phyloP scores from a whole-genome alignment of 768 basidiomycete species.

The Ramaria rubella region DNA sequence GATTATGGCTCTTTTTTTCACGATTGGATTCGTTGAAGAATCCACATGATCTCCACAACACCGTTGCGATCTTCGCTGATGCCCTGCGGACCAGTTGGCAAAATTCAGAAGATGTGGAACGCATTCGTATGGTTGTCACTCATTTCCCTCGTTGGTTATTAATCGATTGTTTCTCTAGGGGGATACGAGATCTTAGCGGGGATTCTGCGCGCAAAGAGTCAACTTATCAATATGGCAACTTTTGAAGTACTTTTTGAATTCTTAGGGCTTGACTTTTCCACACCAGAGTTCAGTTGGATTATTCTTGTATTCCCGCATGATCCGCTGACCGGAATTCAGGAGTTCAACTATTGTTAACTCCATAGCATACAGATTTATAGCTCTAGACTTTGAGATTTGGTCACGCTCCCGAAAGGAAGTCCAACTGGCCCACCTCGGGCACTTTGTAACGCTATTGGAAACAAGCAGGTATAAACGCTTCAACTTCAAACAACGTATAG shows the following conservation, averaged over 20 bases:
- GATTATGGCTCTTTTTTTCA: neutral
- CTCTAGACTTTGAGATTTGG: slow-evolving; percentile 91
- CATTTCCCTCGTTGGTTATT: neutral
- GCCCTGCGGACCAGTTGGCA: slow-evolving; percentile 82
- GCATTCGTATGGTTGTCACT: slow-evolving; percentile 53
- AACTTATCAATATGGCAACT: slow-evolving; percentile 68
- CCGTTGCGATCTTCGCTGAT: slow-evolving; percentile 68
- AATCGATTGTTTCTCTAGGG: slow-evolving; percentile 35
- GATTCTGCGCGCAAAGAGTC: slow-evolving; percentile 63
- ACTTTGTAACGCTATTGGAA: slow-evolving; percentile 69
- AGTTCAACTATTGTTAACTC: slow-evolving; percentile 78
- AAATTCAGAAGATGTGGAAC: slow-evolving; percentile 92
- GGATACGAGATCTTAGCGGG: slow-evolving; percentile 84
- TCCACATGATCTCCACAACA: slow-evolving; percentile 66
- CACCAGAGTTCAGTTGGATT: slow-evolving; percentile 57
- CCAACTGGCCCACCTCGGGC: slow-evolving; percentile 72
- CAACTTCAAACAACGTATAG: slow-evolving; percentile 67
- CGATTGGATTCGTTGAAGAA: slow-evolving; percentile 37
- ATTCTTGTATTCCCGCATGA: neutral
- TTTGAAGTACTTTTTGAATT: slow-evolving; percentile 85
- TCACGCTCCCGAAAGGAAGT: slow-evolving; percentile 62
- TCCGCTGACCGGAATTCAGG: slow-evolving; percentile 34
- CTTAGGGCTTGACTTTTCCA: slow-evolving; percentile 75
- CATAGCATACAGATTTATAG: slow-evolving; percentile 74
- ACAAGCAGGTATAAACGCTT: slow-evolving; percentile 70